Percentiles rank a stretch among this genome's conserved stretches.
These are phyloP conservation scores for Botrytis hyacinthi DNA, from an alignment of 2,329 filamentous ascomycete species.

Conservation along the genomic window DNA sequence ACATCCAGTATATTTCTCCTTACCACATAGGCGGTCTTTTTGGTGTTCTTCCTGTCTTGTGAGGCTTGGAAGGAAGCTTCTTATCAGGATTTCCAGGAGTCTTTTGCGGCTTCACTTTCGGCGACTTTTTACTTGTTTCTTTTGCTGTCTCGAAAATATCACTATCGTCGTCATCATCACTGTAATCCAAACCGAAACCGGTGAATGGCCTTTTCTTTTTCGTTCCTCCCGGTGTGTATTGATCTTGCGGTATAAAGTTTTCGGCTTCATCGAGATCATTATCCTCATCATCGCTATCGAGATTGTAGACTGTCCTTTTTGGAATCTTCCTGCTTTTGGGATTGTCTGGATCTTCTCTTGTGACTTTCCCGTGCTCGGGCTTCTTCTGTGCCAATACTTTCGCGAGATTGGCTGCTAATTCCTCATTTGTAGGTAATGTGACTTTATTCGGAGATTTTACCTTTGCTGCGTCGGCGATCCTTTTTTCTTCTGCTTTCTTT, in stretches of 20 bases:
- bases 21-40: background rate
- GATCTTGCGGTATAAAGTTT: background rate
- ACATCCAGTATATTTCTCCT: background rate
- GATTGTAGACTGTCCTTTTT: background rate
- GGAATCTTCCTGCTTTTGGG: background rate
- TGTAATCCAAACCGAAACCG: background rate
- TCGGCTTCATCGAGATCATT: background rate
- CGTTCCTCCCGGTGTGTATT: background rate
- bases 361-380: background rate
- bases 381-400: background rate
- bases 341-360: too few species aligned
- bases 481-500: background rate
- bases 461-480: too few species aligned
- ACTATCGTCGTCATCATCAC: background rate
- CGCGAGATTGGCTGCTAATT: background rate
- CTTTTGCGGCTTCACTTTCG: background rate
- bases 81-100: background rate
- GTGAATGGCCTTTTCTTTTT: background rate
- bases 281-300: background rate
- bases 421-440: background rate
- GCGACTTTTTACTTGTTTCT: background rate
- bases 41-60: too few species aligned
- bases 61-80: too few species aligned
- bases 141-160: background rate
- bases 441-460: too few species aligned